Base-by-base conservation (phyloP, 495 filamentous ascomycete genomes). In the Penicillium maclennaniae region DNA sequence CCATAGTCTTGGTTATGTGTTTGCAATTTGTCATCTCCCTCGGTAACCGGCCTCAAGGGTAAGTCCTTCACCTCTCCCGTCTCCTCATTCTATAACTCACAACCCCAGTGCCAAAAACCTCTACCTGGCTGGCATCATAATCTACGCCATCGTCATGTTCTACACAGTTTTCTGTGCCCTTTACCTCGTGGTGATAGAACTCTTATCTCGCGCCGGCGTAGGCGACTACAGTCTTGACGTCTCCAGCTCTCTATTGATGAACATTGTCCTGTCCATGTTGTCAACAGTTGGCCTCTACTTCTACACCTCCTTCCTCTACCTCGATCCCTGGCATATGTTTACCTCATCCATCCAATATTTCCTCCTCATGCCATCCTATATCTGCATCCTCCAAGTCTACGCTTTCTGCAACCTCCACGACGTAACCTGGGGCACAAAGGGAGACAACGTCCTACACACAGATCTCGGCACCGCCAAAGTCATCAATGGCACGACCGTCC, bases 381-480 rank as follows among this genome's bases (percentile, higher is more conserved):
- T 99, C 72, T 97, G 93, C 78, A 97, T 89, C 0, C 75, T 99
- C 25, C 95, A 97, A 69, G 91, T 97, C 37, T 99, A 99, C 76
- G 93, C 93, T 34, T 97, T 99, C 70, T 99, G 93, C 79, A 99
- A 99, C 79, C 95, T 93, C 37, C 93, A 98, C 79, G 93, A 98
- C 73, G 91, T 98, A 12, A 95, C 92, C 5, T 98, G 93, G 93
- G 93, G 93, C 42, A 99, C 95, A 21, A 99, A 99, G 69, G 95
- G 95, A 50, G 95, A 99, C 75, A 99, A 99, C 70, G 83, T 92
- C 17, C 84, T 92, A 60, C 84, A 87, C 65, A 95, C 85, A 39
- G 95, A 99, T 67, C 83, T 99, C 3, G 95, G 95, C 49, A 81
- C 87, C 15, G 93, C 93, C 7, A 77, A 85, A 8, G 81, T 81